Base-by-base conservation (phyloP, 257 asterid species). In the Solanum lycopersicoides region DNA sequence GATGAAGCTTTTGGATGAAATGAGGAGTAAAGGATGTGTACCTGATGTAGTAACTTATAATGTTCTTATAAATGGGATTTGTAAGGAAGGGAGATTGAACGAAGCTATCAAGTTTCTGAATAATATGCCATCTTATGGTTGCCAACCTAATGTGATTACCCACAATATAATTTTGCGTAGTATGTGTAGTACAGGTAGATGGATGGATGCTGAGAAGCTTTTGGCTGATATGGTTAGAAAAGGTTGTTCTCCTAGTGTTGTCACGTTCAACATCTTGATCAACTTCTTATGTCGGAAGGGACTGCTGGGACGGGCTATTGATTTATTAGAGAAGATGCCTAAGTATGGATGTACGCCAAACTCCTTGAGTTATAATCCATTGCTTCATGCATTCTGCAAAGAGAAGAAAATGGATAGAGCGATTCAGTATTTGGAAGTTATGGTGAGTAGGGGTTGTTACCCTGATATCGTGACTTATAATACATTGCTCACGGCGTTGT, bases 391-490 rank as follows among this genome's bases (percentile, higher is more conserved):
- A n/a, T 93, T 96, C 84, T 96, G 99, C 93, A 94, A 94, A 87
- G 98, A 93, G 75, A 96, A 94, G 89, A 95, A 94, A 89, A 94
- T 95, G 97, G 98, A 95, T 80, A 86, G 94, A 87, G 99, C 98
- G 0, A 95, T 96, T 25, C 95, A 93, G 93, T 96, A 94, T 91
- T 89, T 96, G 15, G 98, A 96, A 93, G 89, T 91, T 82, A 96
- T 96, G 99, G 92, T 95, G 18, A 89, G 95, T 7, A 89, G 96
- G 69, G 98, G 98, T 7, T 96, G 98, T 84, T 93, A 95, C 87
- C 99, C 99, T 11, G 98, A 96, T 88, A 95, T 94, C 15, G 99
- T 96, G 89, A 96, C 99, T 25, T 96, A 96, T 63, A 96, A 95
- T 69, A 95, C 98, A 4, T 53, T 96, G 92, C 98, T 96, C 88